Conservation (phyloP, 495 filamentous ascomycete species). For the Lasiosphaeriaceae sp. region DNA sequence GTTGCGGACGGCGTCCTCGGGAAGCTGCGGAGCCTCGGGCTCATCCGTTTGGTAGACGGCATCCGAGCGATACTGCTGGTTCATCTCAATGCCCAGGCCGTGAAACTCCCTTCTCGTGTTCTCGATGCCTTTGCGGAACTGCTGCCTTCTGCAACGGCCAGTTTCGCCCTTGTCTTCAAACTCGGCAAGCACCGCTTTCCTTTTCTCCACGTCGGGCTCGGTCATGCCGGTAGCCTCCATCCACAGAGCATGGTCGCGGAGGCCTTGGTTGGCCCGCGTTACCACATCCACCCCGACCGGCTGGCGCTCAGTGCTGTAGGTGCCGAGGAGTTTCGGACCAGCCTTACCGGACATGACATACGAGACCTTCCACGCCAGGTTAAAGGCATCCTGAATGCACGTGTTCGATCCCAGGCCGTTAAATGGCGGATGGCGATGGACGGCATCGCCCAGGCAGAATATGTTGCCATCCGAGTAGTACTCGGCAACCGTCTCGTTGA, state of each 20-base stretch:
- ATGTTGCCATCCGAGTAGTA: slow-evolving; percentile 37
- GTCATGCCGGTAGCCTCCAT: slow-evolving; percentile 33
- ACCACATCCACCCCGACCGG: slow-evolving; percentile 39
- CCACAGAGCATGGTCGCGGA: slow-evolving; percentile 31
- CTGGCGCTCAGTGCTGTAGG: slow-evolving; percentile 37
- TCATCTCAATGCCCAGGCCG: slow-evolving; percentile 39
- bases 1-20: slow-evolving; percentile 17
- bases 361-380: slow-evolving; percentile 48
- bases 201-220: slow-evolving; percentile 23
- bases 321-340: slow-evolving; percentile 21
- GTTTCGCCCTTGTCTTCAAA: slow-evolving; percentile 25
- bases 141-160: slow-evolving; percentile 16
- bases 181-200: slow-evolving; percentile 22
- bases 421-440: slow-evolving; percentile 45
- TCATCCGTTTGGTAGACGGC: slow-evolving; percentile 27
- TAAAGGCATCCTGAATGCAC: slow-evolving; percentile 47
- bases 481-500: slow-evolving; percentile 41
- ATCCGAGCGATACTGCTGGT: slow-evolving; percentile 34
- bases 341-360: slow-evolving; percentile 37
- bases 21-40: slow-evolving; percentile 10
- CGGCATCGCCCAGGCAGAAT: slow-evolving; percentile 46
- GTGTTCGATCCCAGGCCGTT: slow-evolving; percentile 48
- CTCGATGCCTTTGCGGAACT: slow-evolving; percentile 29
- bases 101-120: slow-evolving; percentile 32
- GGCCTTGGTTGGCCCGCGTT: slow-evolving; percentile 35